Base-by-base conservation (phyloP, 352 stramenopile species). In the Peronosclerospora sorghi region DNA sequence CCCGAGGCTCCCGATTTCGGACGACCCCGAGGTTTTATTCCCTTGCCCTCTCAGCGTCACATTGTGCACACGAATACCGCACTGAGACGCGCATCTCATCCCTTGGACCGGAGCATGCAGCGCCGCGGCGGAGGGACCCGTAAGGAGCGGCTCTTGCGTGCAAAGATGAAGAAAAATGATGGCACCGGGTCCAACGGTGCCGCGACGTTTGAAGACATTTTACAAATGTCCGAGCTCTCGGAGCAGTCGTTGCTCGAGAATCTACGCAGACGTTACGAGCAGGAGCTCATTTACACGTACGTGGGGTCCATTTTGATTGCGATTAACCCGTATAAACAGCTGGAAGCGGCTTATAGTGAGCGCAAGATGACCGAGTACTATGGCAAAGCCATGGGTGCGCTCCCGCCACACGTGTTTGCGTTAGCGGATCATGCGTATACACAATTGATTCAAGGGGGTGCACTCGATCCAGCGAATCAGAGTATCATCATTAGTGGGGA, bases 261-360 rank as follows among this genome's bases (percentile, higher is more conserved):
- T 40, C 55, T 97, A 43, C 70, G 82, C 18, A 65, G 68, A 29
- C 83, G 89, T n/a, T 97, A 96, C 70, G 82, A 95, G 41, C 73
- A 91, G 38, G 80, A 96, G 54, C 48, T 83, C 40, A 97, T 97
- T 53, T 97, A 97, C 68, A 97, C 91, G 47, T 95, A 92, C 53
- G 86, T 96, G 9, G 86, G 86, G 0, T 70, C 77, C 21, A 95
- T 96, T 46, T 44, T 96, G 37, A 90, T 96, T 37, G 84, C 79
- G 37, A 94, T 96, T 52, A 96, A 96, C 62, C 86, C 86, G 51
- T 96, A 95, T 67, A 86, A 92, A 56, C 57, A 63, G 32, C 62
- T 95, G 7, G 68, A 76, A 38, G 47, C 45, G 14, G 45, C 68
- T 34, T 95, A 93, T 49, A 77, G 56, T 29, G 75, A 91, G 34